Percentiles rank a stretch among this genome's conserved stretches.
Evolutionary conservation across 148 eudicot species (phyloP).

Genomic region (Fallopia convolvulus): DNA sequence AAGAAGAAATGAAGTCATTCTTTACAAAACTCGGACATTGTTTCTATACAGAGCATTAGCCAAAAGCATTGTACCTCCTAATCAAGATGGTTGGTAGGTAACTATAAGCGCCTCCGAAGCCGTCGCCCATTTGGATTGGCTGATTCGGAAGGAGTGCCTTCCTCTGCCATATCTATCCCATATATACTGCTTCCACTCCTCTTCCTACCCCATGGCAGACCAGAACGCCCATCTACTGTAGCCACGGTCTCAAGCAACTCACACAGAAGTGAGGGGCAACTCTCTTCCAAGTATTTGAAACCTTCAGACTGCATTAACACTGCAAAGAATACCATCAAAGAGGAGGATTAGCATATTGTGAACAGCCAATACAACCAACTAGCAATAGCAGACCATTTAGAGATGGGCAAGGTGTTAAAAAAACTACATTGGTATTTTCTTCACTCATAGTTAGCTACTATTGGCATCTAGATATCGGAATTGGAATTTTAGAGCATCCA

Average conservation of each 20-base stretch:
- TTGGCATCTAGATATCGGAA: no score
- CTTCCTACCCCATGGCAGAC: constrained; percentile 34
- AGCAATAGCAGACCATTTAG: no score
- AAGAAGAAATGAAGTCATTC: not conserved
- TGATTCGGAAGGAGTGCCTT: constrained; percentile 27
- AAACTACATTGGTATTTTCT: no score
- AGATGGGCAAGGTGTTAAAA: no score
- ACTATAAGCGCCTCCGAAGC: constrained; percentile 39
- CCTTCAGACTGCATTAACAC: constrained; percentile 83
- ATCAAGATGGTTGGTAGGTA: no score
- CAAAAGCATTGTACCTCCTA: not conserved
- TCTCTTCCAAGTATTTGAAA: constrained; percentile 55
- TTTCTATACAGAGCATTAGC: not conserved
- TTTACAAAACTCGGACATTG: not conserved
- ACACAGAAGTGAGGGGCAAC: constrained; percentile 49
- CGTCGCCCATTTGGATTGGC: constrained; percentile 34
- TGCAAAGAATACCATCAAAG: constrained; percentile 21
- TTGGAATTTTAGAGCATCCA: no score
- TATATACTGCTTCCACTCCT: constrained; percentile 52
- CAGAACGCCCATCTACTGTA: constrained; percentile 35
- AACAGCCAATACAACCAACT: no score
- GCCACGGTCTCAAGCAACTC: constrained; percentile 60
- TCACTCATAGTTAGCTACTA: no score
- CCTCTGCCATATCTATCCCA: constrained; percentile 52
- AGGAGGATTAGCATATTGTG: no score